Evolutionary conservation across 1,284 basidiomycete genomes (phyloP), one percentile per base, ranked within the genome.

Genomic region (Hymenochaete sp.): DNA sequence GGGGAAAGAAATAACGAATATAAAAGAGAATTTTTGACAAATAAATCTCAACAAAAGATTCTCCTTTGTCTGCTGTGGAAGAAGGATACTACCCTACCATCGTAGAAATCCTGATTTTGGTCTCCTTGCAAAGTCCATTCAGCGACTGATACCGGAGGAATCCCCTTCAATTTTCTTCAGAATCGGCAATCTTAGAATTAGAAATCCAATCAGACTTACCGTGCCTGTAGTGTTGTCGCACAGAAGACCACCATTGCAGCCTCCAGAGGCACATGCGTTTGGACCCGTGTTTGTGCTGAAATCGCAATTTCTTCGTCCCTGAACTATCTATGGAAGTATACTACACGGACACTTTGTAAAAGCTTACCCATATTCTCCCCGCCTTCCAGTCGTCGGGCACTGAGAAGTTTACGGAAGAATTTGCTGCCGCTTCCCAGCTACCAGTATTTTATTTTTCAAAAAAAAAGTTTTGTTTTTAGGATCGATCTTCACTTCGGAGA

Each of bases 111-210:
- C 5, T 26, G 28, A 45, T 60, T 60, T 3, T 62, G 66, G 40
- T 53, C 59, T 3, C 52, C 65, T 45, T 56, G 47, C 5, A 81
- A 60, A 11, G 73, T 79, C 58, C 67, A 79, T 53, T 79, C 76
- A 3, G 75, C 77, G 19, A 79, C 61, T n/a, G 71, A 69, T 4
- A 72, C 77, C 43, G 79, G 79, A 24, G 78, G 75, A 5, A 78
- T 71, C 50, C 78, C 75, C 71, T 64, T 4, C 73, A 61, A 37
- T 71, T 10, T 14, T 31, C 9, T 35, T 6, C 14, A 35, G 21
- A 8, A 16, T 6, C 14, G 8, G 21, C 13, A n/a, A 6, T 6
- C 5, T 6, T 67, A 67, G 57, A 66, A 70, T 16, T 65, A 67
- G 14, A 18, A 24, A 22, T 10, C 25, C 6, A 21, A 24, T 37